These are phyloP conservation scores for Fusarium sp. DNA, from an alignment of 2,329 filamentous ascomycete genomes.

Conservation along the genomic window DNA sequence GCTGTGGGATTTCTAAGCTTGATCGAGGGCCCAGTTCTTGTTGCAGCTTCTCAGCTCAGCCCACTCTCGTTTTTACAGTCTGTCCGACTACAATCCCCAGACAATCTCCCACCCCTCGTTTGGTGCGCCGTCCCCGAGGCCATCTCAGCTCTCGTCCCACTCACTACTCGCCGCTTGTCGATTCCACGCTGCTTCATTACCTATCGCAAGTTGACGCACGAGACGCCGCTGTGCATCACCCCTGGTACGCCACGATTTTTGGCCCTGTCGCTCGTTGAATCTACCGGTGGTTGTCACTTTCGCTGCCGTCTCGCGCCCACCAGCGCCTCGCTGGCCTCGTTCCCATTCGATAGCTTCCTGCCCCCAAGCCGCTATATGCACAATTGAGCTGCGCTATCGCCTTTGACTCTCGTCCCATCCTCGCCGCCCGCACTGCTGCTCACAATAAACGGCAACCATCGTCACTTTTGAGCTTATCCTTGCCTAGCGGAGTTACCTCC, in stretches of 20 bases:
- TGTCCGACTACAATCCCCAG: conserved; percentile 44
- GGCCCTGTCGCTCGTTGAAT: conserved; percentile 46
- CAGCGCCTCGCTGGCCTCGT: conserved; percentile 38
- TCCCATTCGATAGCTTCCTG: conserved; percentile 39
- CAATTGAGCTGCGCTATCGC: conserved; percentile 36
- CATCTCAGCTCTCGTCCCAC: conserved; percentile 53
- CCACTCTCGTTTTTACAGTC: conserved; percentile 38
- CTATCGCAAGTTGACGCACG: conserved; percentile 42
- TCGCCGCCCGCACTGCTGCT: conserved; percentile 32
- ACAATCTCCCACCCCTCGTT: conserved; percentile 44
- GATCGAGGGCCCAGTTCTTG: conserved; percentile 39
- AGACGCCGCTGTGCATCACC: conserved; percentile 41
- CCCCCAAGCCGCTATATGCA: conserved; percentile 44
- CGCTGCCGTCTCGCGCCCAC: conserved; percentile 30
- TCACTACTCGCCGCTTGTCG: conserved; percentile 41
- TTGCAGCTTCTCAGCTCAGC: conserved; percentile 42
- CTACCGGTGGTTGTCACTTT: conserved; percentile 40
- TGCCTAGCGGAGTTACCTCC: conserved; percentile 47
- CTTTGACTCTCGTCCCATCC: conserved; percentile 20
- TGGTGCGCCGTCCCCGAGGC: conserved; percentile 44
- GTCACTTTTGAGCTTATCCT: conserved; percentile 37
- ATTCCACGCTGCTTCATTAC: conserved; percentile 41
- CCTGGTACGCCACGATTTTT: conserved; percentile 47
- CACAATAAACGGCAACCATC: conserved; percentile 40
- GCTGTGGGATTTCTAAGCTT: conserved; percentile 42